Base-by-base conservation (phyloP, 345 rosid species). In the Theobroma cacao region DNA sequence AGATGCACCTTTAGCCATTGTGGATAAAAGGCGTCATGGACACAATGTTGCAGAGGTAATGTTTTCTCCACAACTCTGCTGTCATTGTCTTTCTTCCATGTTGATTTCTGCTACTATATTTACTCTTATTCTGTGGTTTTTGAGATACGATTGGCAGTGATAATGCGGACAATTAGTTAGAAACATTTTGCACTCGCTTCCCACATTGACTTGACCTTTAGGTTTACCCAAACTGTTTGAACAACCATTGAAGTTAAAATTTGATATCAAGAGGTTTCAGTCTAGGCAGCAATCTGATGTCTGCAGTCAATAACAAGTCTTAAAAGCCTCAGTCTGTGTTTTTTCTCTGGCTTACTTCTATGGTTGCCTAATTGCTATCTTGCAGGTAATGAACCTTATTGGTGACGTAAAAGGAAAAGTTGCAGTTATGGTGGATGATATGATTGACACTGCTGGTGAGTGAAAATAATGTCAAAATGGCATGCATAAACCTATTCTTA, bases 391-490 rank as follows among this genome's bases (percentile, higher is more conserved):
- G 99, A 96, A 96, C 85, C 84, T 96, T 75, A 96, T 96, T 1
- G 99, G 99, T 38, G 99, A 96, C 80, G 98, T 96, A 56, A 94
- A 81, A 88, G 99, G 99, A 30, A 96, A 96, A 79, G 98, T 94
- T 59, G 99, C 98, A 18, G 97, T 96, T 47, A 91, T 96, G 98
- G 97, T 96, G 84, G 99, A 96, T 89, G 99, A 96, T 87, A 96
- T 96, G 95, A 96, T 96, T 67, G 99, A 96, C 80, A 96, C 99
- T 12, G 99, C 99, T 77, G 99, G 99, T 96, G 81, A 86, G 92
- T 84, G 59, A 60, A 73, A 41, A 38, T 43, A 31, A 20, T 48
- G 1, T 60, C 52, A 34, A 28, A 10, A 34, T 64, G 2, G 58
- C 38, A 62, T 50, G 47, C 34, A 5, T 53, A 52, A 58, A 66